Evolutionary conservation across 2,329 filamentous ascomycete species (phyloP), one percentile per base, ranked within the genome.

Genomic region (Pyrenochaeta sp.): DNA sequence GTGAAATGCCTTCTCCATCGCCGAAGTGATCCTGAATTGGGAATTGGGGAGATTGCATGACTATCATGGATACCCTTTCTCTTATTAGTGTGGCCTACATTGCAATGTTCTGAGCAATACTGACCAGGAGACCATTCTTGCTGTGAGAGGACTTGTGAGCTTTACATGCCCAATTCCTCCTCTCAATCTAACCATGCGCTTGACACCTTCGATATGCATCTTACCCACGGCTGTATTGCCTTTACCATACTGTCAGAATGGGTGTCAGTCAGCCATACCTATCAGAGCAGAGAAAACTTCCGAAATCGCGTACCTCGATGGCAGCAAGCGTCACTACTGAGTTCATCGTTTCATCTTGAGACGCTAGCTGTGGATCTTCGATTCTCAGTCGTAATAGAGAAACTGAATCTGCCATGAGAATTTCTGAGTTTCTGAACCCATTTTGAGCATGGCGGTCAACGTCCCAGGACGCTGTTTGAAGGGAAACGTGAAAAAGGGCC

Each of bases 281-380:
- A n/a, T n/a, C n/a, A n/a, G n/a, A n/a, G n/a, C n/a, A n/a, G n/a
- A n/a, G n/a, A n/a, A n/a, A n/a, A n/a, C n/a, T n/a, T n/a, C n/a
- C n/a, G n/a, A n/a, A n/a, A n/a, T n/a, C n/a, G n/a, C n/a, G n/a
- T 71, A 82, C 80, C 59, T 83, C 81, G 32, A 83, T 84, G 1
- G 80, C 77, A 7, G 81, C 81, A 44, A 84, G 55, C 0, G 81
- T 84, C 28, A 84, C 75, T 6, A 84, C 78, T 0, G 80, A 77
- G 46, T 84, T 77, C 63, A 84, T 72, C 0, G 81, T 84, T 14
- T 73, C 79, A 39, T 83, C 79, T 42, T 81, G 76, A 2, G 79
- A 61, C 0, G 81, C 80, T 3, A 79, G 48, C 1, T 71, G 68
- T 0, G 67, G 50, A 48, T 81, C 69, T 19, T 75, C 64, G 19